Evolutionary conservation across 106 monocot genomes (phyloP).

Genomic region (Dactylorhiza incarnata): DNA sequence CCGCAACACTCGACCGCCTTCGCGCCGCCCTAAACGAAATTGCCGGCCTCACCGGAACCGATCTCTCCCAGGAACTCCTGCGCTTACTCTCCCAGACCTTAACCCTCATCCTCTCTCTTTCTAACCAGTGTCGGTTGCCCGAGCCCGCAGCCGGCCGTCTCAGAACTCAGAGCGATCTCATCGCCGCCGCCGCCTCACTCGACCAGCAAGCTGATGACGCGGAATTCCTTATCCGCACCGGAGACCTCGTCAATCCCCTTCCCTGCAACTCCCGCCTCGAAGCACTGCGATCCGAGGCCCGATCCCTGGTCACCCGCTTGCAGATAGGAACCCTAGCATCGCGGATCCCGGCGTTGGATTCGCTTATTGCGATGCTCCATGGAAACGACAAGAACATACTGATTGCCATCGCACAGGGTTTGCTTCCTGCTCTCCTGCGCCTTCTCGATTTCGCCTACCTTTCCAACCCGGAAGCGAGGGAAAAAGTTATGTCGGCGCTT

Average conservation of each 20-base stretch:
- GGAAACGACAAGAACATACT: conserved; percentile 47
- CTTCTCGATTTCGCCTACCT: conserved; percentile 35
- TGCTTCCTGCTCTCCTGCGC: conserved; percentile 39
- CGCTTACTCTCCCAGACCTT: conserved; percentile 38
- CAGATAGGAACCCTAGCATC: conserved; percentile 41
- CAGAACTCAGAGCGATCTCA: conserved; percentile 58
- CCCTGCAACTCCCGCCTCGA: conserved; percentile 14
- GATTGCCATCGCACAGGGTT: conserved; percentile 31
- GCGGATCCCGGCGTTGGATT: conserved; percentile 27
- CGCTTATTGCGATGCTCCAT: conserved; percentile 21
- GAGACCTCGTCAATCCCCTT: conserved; percentile 12
- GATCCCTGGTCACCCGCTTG: conserved; percentile 39
- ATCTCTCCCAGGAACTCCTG: conserved; percentile 31
- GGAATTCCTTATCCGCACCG: conserved; percentile 32
- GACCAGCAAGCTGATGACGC: conserved; percentile 41
- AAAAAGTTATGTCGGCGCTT: conserved; percentile 37
- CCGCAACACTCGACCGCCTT: conserved; percentile 39
- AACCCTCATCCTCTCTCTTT: conserved; percentile 27
- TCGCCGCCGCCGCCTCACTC: conserved; percentile 30
- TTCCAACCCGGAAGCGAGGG: conserved; percentile 16
- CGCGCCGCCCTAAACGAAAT: conserved; percentile 15
- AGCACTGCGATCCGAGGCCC: conserved; percentile 18
- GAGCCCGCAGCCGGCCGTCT: conserved; percentile 57
- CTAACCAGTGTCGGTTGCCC: conserved; percentile 22
- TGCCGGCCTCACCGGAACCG: conserved; percentile 12